Conservation (phyloP, 2,329 filamentous ascomycete genomes). For the Teratosphaeria nubilosa region DNA sequence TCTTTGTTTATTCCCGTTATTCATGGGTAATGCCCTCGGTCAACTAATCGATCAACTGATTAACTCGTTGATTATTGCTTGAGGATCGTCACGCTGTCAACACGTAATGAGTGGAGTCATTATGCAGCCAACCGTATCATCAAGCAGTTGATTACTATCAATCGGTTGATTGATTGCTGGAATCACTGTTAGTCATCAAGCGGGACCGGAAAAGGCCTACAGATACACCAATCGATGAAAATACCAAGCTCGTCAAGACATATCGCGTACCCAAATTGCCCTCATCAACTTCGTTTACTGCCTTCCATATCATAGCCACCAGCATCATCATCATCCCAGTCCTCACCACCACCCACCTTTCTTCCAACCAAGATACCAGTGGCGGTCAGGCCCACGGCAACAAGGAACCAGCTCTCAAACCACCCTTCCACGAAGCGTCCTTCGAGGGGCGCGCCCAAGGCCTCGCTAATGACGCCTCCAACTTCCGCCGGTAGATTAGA, state of each 20-base stretch:
- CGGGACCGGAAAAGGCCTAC: background rate
- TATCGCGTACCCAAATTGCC: background rate
- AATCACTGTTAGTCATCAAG: background rate
- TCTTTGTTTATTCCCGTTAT: no score
- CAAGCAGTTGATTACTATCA: no score
- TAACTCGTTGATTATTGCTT: no score
- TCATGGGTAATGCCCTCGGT: no score
- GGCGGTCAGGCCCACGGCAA: slow-evolving; percentile 55
- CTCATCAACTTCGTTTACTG: slow-evolving; percentile 6
- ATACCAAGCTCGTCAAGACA: no score
- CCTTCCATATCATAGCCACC: slow-evolving; percentile 2
- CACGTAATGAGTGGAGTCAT: no score
- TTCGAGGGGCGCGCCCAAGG: slow-evolving; percentile 65
- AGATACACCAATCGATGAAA: background rate
- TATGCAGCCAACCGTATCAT: no score
- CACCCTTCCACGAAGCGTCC: slow-evolving; percentile 65
- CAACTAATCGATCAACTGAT: no score
- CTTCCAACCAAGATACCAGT: slow-evolving; percentile 64
- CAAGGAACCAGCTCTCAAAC: slow-evolving; percentile 81
- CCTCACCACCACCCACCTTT: slow-evolving; percentile 40
- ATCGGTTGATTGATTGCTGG: no score
- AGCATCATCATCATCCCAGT: slow-evolving; percentile 34
- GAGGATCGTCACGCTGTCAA: no score
- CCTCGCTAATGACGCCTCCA: slow-evolving; percentile 65
- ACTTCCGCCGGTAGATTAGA: slow-evolving; percentile 71